These are phyloP conservation scores for Crithidia brevicula DNA, from an alignment of 208 protist species.

Conservation along the genomic window DNA sequence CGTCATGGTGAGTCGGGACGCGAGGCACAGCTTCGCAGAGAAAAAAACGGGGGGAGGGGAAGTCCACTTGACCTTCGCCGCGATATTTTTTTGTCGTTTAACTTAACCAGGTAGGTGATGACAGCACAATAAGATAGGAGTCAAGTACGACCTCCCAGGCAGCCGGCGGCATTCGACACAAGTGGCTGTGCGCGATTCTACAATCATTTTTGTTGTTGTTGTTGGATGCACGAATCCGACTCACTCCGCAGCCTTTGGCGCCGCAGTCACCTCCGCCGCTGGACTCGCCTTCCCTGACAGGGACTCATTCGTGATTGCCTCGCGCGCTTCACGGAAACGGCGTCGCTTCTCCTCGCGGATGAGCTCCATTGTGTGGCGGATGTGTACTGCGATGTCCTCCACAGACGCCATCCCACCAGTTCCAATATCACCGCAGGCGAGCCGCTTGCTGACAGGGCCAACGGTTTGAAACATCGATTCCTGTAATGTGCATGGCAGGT, in stretches of 20 bases:
- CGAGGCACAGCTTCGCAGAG: too few species aligned
- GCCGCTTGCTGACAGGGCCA: slow-evolving; percentile 87
- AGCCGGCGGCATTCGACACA: too few species aligned
- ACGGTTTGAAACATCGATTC: slow-evolving; percentile 87
- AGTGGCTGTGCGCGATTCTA: too few species aligned
- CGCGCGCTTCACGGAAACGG: slow-evolving; percentile 11
- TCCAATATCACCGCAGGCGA: slow-evolving; percentile 96
- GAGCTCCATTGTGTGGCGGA: slow-evolving; percentile 66
- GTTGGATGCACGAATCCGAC: too few species aligned
- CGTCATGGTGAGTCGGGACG: too few species aligned
- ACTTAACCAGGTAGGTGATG: too few species aligned
- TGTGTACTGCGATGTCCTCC: slow-evolving; percentile 72
- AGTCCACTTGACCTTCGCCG: too few species aligned
- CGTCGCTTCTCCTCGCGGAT: slow-evolving; percentile 53
- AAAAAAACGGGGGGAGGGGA: too few species aligned
- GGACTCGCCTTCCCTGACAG: neutral
- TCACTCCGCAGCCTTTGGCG: neutral
- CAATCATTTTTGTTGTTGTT: too few species aligned
- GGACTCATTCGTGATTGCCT: neutral
- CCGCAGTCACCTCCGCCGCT: neutral
- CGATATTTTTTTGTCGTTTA: too few species aligned
- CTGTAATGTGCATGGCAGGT: slow-evolving; percentile 43
- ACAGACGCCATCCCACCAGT: slow-evolving; percentile 93
- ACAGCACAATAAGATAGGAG: too few species aligned
- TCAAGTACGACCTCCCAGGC: too few species aligned